A percentile compares a stretch with the other conserved stretches of the same genome.
Evolutionary conservation across 179 eudicot species (phyloP).

Genomic region (Beta lomatogona): DNA sequence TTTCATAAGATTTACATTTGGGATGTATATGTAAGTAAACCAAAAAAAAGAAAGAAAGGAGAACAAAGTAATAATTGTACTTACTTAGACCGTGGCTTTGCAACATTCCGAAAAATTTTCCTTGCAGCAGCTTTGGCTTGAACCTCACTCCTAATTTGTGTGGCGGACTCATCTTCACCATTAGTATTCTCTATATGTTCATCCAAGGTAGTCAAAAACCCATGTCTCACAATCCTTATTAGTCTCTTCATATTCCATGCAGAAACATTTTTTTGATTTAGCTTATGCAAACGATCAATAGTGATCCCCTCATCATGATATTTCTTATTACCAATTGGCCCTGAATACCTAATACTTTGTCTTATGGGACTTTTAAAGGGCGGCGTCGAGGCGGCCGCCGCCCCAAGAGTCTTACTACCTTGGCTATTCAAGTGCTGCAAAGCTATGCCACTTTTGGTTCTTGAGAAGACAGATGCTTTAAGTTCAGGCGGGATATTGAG

Average conservation of each 20-base stretch:
- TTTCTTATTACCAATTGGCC: slow-evolving; percentile 40
- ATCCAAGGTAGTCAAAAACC: slow-evolving; percentile 63
- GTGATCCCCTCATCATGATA: slow-evolving; percentile 49
- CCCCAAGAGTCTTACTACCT: background rate
- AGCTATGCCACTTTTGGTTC: slow-evolving; percentile 24
- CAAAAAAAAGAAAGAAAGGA: background rate
- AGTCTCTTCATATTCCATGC: slow-evolving; percentile 93
- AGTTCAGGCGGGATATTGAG: slow-evolving; percentile 58
- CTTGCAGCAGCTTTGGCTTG: slow-evolving; percentile 86
- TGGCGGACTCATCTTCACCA: slow-evolving; percentile 54
- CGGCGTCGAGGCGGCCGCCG: background rate
- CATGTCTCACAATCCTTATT: slow-evolving; percentile 64
- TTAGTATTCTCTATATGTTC: slow-evolving; percentile 52
- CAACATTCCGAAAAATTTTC: slow-evolving; percentile 82
- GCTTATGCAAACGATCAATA: slow-evolving; percentile 62
- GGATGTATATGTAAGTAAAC: background rate
- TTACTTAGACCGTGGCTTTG: slow-evolving; percentile 61
- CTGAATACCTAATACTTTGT: slow-evolving; percentile 41
- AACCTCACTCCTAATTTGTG: slow-evolving; percentile 66
- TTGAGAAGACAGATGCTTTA: slow-evolving; percentile 29
- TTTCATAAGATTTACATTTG: no score
- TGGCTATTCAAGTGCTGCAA: slow-evolving; percentile 4
- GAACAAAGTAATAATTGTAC: slow-evolving; percentile 1
- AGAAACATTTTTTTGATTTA: slow-evolving; percentile 74
- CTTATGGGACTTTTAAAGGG: slow-evolving; percentile 28